Percentiles rank a stretch among this genome's conserved stretches.
phyloP scores from a whole-genome alignment of 441 rosid species.

The Melastoma candidum region DNA sequence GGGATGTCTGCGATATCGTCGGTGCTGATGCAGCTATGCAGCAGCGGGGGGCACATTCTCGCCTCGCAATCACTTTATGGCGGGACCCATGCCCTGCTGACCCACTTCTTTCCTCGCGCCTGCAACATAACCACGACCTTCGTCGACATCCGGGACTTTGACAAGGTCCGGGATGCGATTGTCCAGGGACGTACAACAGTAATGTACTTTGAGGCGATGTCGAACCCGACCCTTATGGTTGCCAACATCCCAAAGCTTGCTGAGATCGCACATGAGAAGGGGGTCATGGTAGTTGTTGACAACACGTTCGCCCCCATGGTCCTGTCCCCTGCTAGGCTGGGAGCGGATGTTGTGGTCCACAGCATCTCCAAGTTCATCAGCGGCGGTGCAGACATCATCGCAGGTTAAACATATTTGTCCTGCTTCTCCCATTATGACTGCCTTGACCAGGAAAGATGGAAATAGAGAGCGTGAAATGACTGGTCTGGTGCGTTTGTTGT shows the following conservation, averaged over 20 bases:
- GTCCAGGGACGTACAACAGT: conserved; percentile 61
- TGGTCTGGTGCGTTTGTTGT: neutral
- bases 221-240: conserved; percentile 72
- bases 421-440: too few species aligned
- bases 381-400: conserved; percentile 91
- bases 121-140: conserved; percentile 80
- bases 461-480: too few species aligned
- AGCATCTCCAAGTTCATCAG: conserved; percentile 90
- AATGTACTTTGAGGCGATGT: conserved; percentile 70
- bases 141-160: conserved; percentile 52
- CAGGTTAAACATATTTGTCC: conserved; percentile 34
- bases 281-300: conserved; percentile 69
- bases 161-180: conserved; percentile 46
- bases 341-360: conserved; percentile 89
- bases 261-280: conserved; percentile 66
- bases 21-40: conserved; percentile 75
- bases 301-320: conserved; percentile 91
- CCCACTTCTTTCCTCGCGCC: conserved; percentile 68
- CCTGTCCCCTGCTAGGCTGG: conserved; percentile 73
- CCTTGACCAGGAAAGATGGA: too few species aligned
- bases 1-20: conserved; percentile 95
- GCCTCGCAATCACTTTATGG: conserved; percentile 69
- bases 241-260: conserved; percentile 75
- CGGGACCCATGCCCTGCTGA: conserved; percentile 82
- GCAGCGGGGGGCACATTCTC: conserved; percentile 91